These are phyloP conservation scores for Fusarium haematococcum DNA, from an alignment of 2,329 filamentous ascomycete species.

Conservation along the genomic window DNA sequence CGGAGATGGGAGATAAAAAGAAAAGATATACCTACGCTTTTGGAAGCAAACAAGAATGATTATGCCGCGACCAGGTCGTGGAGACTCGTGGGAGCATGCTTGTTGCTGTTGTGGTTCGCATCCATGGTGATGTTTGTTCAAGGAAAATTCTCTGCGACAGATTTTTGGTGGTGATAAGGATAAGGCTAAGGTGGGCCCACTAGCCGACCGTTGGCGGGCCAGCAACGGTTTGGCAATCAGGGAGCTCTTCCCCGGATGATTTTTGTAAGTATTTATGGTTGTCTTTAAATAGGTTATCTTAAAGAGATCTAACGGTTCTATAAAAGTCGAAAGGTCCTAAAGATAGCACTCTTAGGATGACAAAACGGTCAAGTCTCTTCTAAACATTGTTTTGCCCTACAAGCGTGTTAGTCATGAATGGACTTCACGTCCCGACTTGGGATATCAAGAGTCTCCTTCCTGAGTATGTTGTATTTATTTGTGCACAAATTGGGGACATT, in stretches of 20 bases:
- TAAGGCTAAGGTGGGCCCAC: not conserved
- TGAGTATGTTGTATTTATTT: not conserved
- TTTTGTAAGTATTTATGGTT: not conserved
- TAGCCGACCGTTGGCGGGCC: constrained; percentile 27
- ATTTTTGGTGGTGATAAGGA: constrained; percentile 23
- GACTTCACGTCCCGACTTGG: not conserved
- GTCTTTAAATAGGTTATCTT: not conserved
- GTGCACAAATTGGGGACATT: not conserved
- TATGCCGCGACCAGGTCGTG: not conserved
- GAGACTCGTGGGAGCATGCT: not conserved
- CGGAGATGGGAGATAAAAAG: constrained; percentile 8
- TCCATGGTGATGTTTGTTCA: not conserved
- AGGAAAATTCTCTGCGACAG: constrained; percentile 22
- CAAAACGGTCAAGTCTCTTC: not conserved
- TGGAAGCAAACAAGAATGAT: not conserved
- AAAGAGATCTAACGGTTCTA: not conserved
- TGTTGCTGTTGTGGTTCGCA: not conserved
- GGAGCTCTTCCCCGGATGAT: not conserved
- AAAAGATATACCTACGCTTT: constrained; percentile 10
- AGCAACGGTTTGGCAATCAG: not conserved
- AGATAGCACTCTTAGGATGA: not conserved
- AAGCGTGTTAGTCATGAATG: not conserved
- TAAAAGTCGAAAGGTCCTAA: not conserved
- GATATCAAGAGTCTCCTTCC: not conserved
- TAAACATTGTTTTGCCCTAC: not conserved